Evolutionary conservation across 805 yeast genomes (phyloP), one percentile per base, ranked within the genome.

Genomic region (Zygosaccharomyces gambellarensis): DNA sequence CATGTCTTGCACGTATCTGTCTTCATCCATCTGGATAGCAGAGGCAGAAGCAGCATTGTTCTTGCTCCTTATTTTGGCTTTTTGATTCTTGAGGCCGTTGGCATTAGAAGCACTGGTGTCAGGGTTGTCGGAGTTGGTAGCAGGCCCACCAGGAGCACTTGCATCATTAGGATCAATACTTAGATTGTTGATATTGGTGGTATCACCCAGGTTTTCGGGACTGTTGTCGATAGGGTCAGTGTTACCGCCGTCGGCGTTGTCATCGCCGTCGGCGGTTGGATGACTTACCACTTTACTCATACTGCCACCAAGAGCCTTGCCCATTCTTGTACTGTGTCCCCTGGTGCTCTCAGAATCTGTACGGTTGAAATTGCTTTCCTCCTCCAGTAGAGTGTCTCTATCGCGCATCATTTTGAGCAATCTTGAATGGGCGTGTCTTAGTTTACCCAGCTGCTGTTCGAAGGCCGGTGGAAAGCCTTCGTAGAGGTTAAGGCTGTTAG

Each of bases 371-470:
- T 48, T 30, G 46, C 58, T 51, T 43, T 45, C 45, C 39, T 49
- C 55, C 31, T 57, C 62, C 39, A 54, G 48, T 46, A 54, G 46
- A 44, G 47, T 56, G 39, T 57, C 56, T 43, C 63, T 58, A 45
- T 58, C 63, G 63, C 63, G 66, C 72, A 70, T 63, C 51, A 60
- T 50, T 52, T 54, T 54, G 52, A 59, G 59, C 52, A 82, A 62
- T 32, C 69, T 72, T 17, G 75, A 56, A 57, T 88, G 95, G n/a
- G 81, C 71, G 9, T 63, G 59, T 53, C 87, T 79, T 39, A 86
- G 69, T 39, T 73, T 69, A n/a, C 65, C 63, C 45, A 88, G 66
- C 41, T 59, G 52, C 7, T 53, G 49, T 46, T 69, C 71, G 36
- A 59, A 61, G 4, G 57, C 64, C 4, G 68, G 71, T 48, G 77